Percentiles rank a stretch among this genome's conserved stretches.
phyloP scores from a whole-genome alignment of 1,284 basidiomycete genomes.

The Neonothopanus nambi region DNA sequence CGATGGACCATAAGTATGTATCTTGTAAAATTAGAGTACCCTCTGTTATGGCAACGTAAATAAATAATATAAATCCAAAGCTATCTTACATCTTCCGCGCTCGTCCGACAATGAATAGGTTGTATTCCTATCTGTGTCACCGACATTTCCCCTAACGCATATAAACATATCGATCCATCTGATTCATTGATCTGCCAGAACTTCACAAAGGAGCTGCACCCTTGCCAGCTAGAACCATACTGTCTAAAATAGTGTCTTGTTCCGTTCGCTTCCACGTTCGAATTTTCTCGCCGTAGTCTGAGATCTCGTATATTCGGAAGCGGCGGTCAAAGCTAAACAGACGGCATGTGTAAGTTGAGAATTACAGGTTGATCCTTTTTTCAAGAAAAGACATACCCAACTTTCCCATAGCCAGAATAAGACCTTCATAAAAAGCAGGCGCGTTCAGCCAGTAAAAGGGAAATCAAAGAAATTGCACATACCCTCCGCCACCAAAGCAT shows the following conservation, averaged over 20 bases:
- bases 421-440: slow-evolving; percentile 48
- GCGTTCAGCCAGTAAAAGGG: not conserved
- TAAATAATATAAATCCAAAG: too few species aligned
- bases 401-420: slow-evolving; percentile 82
- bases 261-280: slow-evolving; percentile 88
- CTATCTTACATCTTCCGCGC: too few species aligned
- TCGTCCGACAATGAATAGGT: too few species aligned
- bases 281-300: slow-evolving; percentile 88
- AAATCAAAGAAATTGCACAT: slow-evolving; percentile 27
- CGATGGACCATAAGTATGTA: too few species aligned
- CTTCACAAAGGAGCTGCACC: slow-evolving; percentile 30
- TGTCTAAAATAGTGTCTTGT: slow-evolving; percentile 68
- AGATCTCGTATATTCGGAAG: slow-evolving; percentile 83
- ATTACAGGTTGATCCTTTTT: not conserved
- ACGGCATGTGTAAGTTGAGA: slow-evolving; percentile 10
- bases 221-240: slow-evolving; percentile 58
- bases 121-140: too few species aligned
- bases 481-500: slow-evolving; percentile 93
- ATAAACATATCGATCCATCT: too few species aligned
- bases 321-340: slow-evolving; percentile 77
- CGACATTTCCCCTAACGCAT: too few species aligned
- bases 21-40: too few species aligned
- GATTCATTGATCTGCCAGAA: too few species aligned
- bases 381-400: slow-evolving; percentile 49
- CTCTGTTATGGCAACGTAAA: too few species aligned